phyloP scores from a whole-genome alignment of 441 rosid species.

The Euphorbia celastroides region DNA sequence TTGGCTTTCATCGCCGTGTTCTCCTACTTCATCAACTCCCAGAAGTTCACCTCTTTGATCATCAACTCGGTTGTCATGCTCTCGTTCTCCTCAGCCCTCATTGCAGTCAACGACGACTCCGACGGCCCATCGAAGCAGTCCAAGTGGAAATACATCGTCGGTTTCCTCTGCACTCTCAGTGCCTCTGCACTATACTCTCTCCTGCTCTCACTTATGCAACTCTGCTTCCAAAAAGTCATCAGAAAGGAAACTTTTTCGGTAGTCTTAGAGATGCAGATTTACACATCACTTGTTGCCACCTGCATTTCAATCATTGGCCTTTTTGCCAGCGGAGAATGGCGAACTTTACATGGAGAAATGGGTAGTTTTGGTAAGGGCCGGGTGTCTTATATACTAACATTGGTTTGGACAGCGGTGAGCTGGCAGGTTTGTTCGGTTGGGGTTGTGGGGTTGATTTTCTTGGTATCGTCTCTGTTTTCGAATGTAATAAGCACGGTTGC shows the following conservation, averaged over 20 bases:
- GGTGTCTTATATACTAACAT: constrained; percentile 56
- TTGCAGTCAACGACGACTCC: constrained; percentile 63
- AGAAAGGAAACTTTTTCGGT: constrained; percentile 59
- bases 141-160: constrained; percentile 44
- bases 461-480: constrained; percentile 86
- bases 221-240: constrained; percentile 62
- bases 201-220: constrained; percentile 80
- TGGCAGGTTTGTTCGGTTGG: constrained; percentile 95
- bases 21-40: constrained; percentile 75
- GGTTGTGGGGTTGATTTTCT: constrained; percentile 82
- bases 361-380: constrained; percentile 44
- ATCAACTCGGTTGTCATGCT: constrained; percentile 69
- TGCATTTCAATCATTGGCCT: constrained; percentile 47
- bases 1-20: constrained; percentile 78
- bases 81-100: constrained; percentile 66
- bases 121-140: constrained; percentile 55
- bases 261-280: constrained; percentile 81
- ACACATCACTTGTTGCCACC: constrained; percentile 57
- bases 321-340: constrained; percentile 91
- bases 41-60: constrained; percentile 71
- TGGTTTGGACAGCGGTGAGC: constrained; percentile 59
- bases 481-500: constrained; percentile 74
- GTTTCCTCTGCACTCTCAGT: constrained; percentile 55
- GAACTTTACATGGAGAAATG: constrained; percentile 63
- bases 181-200: constrained; percentile 83